Percentiles rank a stretch among this genome's conserved stretches.
Evolutionary conservation across 441 rosid species (phyloP).

Genomic region (Metrosideros polymorpha): DNA sequence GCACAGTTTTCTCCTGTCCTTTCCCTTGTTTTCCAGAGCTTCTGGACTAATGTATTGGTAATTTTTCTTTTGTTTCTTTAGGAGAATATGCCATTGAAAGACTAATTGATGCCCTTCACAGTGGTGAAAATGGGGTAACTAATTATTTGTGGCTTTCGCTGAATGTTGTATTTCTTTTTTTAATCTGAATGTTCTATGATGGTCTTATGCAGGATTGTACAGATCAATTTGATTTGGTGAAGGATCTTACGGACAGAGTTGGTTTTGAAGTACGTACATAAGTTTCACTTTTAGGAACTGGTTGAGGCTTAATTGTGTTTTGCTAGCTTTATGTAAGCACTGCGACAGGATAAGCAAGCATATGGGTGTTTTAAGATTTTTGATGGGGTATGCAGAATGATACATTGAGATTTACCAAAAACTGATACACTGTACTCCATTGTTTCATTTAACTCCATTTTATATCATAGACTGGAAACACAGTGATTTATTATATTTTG

Average conservation of each 20-base stretch:
- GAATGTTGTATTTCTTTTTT: not conserved
- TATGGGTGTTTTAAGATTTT: not conserved
- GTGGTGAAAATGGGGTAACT: constrained; percentile 37
- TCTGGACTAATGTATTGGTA: not conserved
- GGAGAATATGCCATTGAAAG: constrained; percentile 72
- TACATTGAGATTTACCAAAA: not conserved
- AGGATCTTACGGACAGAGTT: constrained; percentile 45
- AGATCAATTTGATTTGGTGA: constrained; percentile 65
- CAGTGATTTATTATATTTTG: not conserved
- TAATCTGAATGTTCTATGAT: not conserved
- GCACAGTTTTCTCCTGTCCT: not conserved
- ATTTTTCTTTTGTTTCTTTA: constrained; percentile 16
- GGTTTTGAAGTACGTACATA: constrained; percentile 52
- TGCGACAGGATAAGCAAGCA: not conserved
- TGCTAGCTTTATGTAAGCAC: not conserved
- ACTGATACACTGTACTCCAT: not conserved
- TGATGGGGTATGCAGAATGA: not conserved
- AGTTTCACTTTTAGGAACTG: not conserved
- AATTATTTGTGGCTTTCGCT: not conserved
- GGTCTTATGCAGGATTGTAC: constrained; percentile 45
- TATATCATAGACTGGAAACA: not conserved
- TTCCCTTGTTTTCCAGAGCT: not conserved
- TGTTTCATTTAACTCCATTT: not conserved
- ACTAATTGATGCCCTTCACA: constrained; percentile 31
- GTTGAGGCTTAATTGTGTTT: not conserved